Evolutionary conservation across 148 eudicot species (phyloP), one percentile per base, ranked within the genome.

Genomic region (Polygonum aviculare): DNA sequence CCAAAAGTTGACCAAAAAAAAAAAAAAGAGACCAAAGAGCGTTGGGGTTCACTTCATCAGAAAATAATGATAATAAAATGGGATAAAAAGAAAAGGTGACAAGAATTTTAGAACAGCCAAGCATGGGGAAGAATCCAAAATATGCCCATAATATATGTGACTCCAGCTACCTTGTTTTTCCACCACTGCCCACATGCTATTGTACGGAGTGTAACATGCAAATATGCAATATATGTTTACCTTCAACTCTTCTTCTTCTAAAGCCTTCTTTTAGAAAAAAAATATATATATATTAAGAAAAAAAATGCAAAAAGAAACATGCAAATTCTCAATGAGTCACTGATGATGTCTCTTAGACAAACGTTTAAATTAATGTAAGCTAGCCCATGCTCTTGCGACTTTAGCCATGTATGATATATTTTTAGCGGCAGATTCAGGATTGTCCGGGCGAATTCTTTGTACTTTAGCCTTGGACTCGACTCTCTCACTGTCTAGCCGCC

Each of bases 141-240:
- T 26, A 26, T n/a, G 60, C 60, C 60, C 26, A 54, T n/a, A 54
- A 12, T 48, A 12, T 48, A 54, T n/a, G 26, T 5, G 19, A 18
- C 60, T 52, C 59, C 31, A 26, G 31, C 31, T 26, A 26, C 31
- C 31, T 54, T 54, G 60, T 19, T 54, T 18, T 18, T 54, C 22
- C 60, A 54, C 60, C 60, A 54, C 60, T 54, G 19, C 60, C 60
- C 60, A 54, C 60, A 54, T 54, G 60, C 60, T 54, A 26, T n/a
- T n/a, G 60, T 54, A 54, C 60, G 60, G 60, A 51, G 1, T 54
- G 1, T 4, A 54, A n/a, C 22, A 52, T 16, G 21, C 21, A 3
- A 16, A 18, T 10, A 54, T 54, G 60, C 60, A 54, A 54, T 54
- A 54, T 54, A 54, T 54, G 9, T 4, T 54, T n/a, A 3, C 6